Evolutionary conservation across 371 early-diverging fungal species (phyloP), one percentile per base, ranked within the genome.

Genomic region (Rhizopus arrhizus): DNA sequence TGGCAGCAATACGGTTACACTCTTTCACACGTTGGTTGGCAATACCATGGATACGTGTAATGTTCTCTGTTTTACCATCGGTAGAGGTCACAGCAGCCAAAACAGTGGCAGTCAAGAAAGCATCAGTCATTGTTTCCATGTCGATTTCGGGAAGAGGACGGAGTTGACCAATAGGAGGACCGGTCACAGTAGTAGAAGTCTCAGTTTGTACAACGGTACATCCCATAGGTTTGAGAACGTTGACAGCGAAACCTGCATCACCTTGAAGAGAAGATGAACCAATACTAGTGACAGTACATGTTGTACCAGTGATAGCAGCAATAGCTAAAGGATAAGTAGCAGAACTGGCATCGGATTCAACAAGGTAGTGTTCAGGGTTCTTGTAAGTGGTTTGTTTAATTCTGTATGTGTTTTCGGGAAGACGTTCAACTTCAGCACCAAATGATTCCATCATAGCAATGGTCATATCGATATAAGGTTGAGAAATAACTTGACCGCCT

Each of bases 91-190:
- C 94, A 5, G 97, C 96, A 11, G 97, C 97, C 13, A 97, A 82
- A 12, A 91, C 97, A 0, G 93, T 83, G 0, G 97, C 96, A 3
- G 98, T 98, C 72, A 98, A 78, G 81, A 98, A 98, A 7, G 98
- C 98, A 71, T 98, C 98, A 0, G 98, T 98, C 97, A 98, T 95
- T 11, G 92, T 89, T 74, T 96, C 96, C 98, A 98, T 98, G 64
- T 98, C 96, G 60, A 98, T 89, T 15, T 78, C 66, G 8, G 88
- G 77, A 6, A 98, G 69, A n/a, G 96, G 91, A 32, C 64, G 69
- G 47, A 97, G 78, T 42, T 71, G 68, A 3, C 90, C 91, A 10
- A 87, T 70, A 28, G 90, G 82, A 10, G 97, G 96, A 0, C 97
- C 97, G n/a, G 80, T 77, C 9, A 98, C 97, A 0, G 93, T 95